Conservation (phyloP, 148 eudicot genomes). For the Rhododendron ferrugineum region DNA sequence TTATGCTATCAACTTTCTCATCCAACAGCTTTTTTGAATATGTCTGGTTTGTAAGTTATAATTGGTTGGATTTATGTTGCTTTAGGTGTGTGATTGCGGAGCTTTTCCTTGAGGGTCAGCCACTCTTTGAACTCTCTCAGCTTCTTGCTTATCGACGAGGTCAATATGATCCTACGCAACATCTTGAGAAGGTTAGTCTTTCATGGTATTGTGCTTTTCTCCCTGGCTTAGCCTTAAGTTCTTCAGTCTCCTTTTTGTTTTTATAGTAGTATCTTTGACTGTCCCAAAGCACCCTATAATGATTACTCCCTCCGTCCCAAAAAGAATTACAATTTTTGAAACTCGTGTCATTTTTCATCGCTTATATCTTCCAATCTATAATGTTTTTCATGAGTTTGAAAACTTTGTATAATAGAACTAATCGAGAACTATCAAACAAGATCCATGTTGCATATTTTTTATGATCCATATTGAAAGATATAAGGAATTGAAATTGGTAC, state of each 20-base stretch:
- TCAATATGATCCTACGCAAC: constrained; percentile 88
- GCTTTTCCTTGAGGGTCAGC: constrained; percentile 97
- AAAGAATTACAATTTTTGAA: no score
- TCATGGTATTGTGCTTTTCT: neutral
- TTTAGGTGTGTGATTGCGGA: constrained; percentile 95
- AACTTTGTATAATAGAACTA: no score
- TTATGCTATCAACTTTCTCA: neutral
- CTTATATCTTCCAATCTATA: no score
- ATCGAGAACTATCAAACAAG: no score
- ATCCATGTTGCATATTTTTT: no score
- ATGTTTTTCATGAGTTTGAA: no score
- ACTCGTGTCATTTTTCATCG: no score
- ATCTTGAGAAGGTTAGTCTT: constrained; percentile 77
- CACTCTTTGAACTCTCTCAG: constrained; percentile 23
- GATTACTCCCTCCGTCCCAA: no score
- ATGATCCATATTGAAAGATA: no score
- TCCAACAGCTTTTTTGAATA: neutral
- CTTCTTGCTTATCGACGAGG: constrained; percentile 95
- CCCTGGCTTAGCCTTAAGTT: neutral
- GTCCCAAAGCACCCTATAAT: neutral
- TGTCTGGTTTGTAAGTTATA: neutral
- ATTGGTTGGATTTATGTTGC: neutral
- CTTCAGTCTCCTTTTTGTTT: neutral
- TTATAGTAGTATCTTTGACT: neutral
- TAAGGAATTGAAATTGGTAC: no score